Evolutionary conservation across 257 asterid genomes (phyloP), one percentile per base, ranked within the genome.

Genomic region (Nicotiana tomentosiformis): DNA sequence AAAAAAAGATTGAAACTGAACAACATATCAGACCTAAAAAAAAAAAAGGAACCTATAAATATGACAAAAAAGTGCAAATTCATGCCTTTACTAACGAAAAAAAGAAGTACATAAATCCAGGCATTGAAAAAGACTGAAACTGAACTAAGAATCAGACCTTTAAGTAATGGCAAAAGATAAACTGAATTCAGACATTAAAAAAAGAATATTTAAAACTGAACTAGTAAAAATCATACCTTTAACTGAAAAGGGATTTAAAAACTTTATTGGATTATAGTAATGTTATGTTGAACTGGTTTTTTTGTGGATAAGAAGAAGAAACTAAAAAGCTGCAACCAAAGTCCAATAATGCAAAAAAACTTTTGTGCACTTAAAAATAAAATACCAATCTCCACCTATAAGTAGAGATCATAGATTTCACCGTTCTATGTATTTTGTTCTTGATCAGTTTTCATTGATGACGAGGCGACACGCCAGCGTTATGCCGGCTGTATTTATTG

Each of bases 401-500:
- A 10, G 7, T 18, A 55, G 39, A 10, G 26, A 18, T 35, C 35
- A 23, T 5, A 8, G 61, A 29, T 32, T 14, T 56, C 20, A 46
- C 0, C 8, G 3, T 53, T 11, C 43, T 17, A n/a, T 29, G 30
- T 29, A 29, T 29, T 29, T 29, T 29, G 30, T 29, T 1, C 43
- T n/a, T 29, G 76, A 39, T 43, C 29, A 11, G 26, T 20, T 37
- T 11, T 46, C 18, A 68, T 56, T 6, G 17, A 62, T 77, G 29
- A 83, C 79, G 43, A 77, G 70, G 86, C 83, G 62, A 77, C 83
- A 65, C 83, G 83, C 79, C 29, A 83, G 69, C 85, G 62, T 66
- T 14, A 60, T 33, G 49, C 11, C 51, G 51, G 11, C 11, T 9
- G 51, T 43, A 9, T 43, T 43, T 43, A 43, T 43, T 43, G 51